Conservation (phyloP, 2,329 filamentous ascomycete genomes). For the Penicillium aurantiogriseum region DNA sequence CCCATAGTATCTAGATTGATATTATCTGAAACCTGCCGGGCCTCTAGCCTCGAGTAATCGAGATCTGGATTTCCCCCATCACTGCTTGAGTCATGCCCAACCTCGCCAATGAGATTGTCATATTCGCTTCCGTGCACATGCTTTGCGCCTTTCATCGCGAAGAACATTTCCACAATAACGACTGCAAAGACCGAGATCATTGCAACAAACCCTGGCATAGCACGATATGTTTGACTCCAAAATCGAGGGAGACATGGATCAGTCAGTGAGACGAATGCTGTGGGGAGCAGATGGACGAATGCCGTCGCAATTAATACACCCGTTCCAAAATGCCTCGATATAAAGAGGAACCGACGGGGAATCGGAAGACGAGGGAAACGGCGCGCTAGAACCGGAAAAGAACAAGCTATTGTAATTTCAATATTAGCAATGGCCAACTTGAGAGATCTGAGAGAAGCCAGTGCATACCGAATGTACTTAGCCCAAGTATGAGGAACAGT, state of each 20-base stretch:
- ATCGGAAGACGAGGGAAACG: constrained; percentile 60
- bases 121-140: constrained; percentile 58
- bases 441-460: background rate
- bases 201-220: constrained; percentile 76
- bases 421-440: constrained; percentile 8
- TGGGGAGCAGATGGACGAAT: constrained; percentile 61
- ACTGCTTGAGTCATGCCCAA: constrained; percentile 21
- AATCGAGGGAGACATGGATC: constrained; percentile 70
- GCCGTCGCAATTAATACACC: constrained; percentile 58
- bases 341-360: constrained; percentile 58
- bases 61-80: constrained; percentile 18
- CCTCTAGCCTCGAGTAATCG: constrained; percentile 25
- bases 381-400: constrained; percentile 60
- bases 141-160: constrained; percentile 67
- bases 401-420: constrained; percentile 49
- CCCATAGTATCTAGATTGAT: constrained; percentile 22
- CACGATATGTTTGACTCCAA: constrained; percentile 75
- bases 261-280: constrained; percentile 60
- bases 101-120: constrained; percentile 43
- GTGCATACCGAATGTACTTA: constrained; percentile 47
- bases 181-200: constrained; percentile 81
- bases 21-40: constrained; percentile 19
- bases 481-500: constrained; percentile 61
- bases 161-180: constrained; percentile 82
- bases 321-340: constrained; percentile 59